Evolutionary conservation across 352 stramenopile genomes (phyloP), one percentile per base, ranked within the genome.

Genomic region (Pythium brachiatum): DNA sequence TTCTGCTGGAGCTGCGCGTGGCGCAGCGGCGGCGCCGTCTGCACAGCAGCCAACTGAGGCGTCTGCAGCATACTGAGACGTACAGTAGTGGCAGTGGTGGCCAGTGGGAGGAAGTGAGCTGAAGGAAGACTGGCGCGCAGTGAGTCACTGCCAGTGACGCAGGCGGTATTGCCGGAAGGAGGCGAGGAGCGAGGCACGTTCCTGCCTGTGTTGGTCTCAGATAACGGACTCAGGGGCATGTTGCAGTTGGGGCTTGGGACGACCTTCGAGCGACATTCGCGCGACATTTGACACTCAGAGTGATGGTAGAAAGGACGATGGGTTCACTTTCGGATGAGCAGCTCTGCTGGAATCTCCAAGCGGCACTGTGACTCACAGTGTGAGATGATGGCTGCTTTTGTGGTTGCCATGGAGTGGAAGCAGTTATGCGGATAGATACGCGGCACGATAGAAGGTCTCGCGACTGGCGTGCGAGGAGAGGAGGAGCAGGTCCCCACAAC

Each of bases 1-100:
- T 80, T 77, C 64, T 84, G 67, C 57, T 83, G 73, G 52, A 88
- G 60, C 62, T 81, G 67, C 18, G 69, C 68, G 59, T 84, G 75
- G 41, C 60, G 60, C 34, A 41, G 36, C 25, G 60, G 60, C 32
- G 51, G 52, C 52, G 51, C 2, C 47, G 25, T 20, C 1, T 21
- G 8, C n/a, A 32, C 25, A 6, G 36, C 26, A 16, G 47, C 20
- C 25, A 47, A 48, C 36, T 47, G 47, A 1, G 32, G 46, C 58
- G 50, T 53, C 52, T 66, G 60, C 26, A 61, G 52, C 60, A 66
- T 66, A 39, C 29, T 64, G 3, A 8, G 7, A 29, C 32, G 27
- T 32, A n/a, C n/a, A n/a, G 27, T 43, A 29, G 23, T 44, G 20
- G 26, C n/a, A 11, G n/a, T n/a, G n/a, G n/a, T n/a, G 39, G 18